phyloP scores from a whole-genome alignment of 257 asterid species.

The Solanum raphanifolium region DNA sequence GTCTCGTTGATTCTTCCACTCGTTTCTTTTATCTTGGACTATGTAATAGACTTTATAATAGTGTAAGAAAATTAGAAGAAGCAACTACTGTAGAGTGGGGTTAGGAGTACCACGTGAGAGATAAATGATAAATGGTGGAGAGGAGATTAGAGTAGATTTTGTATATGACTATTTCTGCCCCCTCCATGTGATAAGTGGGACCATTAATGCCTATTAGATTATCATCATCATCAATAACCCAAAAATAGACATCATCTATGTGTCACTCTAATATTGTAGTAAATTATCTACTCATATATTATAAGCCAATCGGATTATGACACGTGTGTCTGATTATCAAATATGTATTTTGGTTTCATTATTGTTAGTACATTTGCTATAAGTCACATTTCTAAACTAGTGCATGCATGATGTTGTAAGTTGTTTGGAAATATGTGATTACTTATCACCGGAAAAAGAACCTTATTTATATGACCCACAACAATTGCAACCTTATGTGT shows the following conservation, averaged over 20 bases:
- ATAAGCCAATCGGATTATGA: neutral
- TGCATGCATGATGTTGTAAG: neutral
- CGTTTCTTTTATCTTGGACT: too few relatives aligned
- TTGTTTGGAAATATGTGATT: neutral
- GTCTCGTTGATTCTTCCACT: neutral
- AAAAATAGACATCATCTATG: neutral
- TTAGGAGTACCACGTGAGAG: slow-evolving; percentile 35
- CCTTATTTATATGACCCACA: neutral
- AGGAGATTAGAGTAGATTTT: slow-evolving; percentile 33
- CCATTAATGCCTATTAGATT: neutral
- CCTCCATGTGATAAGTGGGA: slow-evolving; percentile 35
- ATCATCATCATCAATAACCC: neutral
- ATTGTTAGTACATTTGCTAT: neutral
- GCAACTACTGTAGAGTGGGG: slow-evolving; percentile 11
- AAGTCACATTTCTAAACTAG: neutral
- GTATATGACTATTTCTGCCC: slow-evolving; percentile 17
- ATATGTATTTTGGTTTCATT: neutral
- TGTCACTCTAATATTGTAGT: neutral
- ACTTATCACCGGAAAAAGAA: neutral
- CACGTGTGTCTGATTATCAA: neutral
- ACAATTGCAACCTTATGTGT: neutral
- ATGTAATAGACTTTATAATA: neutral
- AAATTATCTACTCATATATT: neutral
- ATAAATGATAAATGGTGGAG: slow-evolving; percentile 39
- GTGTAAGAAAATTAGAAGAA: neutral